phyloP scores from a whole-genome alignment of 306 rosid species.

The Vicia villosa region DNA sequence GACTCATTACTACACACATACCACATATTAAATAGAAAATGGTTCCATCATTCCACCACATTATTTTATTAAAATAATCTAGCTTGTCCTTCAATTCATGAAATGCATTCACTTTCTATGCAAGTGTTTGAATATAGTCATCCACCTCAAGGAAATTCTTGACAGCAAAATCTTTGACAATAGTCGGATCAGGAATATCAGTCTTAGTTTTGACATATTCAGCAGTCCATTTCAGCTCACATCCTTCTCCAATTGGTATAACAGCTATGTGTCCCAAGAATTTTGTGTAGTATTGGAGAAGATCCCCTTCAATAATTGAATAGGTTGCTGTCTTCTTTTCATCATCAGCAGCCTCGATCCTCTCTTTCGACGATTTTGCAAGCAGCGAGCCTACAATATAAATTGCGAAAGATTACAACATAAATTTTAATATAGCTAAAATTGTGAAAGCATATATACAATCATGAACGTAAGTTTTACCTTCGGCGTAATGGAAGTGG shows the following conservation, averaged over 20 bases:
- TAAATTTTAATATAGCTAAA: too few relatives aligned
- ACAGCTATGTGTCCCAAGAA: slow-evolving; percentile 60
- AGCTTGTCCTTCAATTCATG: background rate
- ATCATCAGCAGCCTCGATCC: slow-evolving; percentile 58
- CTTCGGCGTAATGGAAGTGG: slow-evolving; percentile 59
- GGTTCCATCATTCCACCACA: background rate
- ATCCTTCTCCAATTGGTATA: slow-evolving; percentile 56
- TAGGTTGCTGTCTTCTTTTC: slow-evolving; percentile 54
- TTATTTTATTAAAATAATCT: slow-evolving; percentile 16
- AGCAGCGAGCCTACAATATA: slow-evolving; percentile 56
- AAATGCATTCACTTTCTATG: slow-evolving; percentile 28
- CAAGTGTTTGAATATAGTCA: slow-evolving; percentile 43
- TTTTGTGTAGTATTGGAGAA: slow-evolving; percentile 64
- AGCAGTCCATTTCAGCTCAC: slow-evolving; percentile 65
- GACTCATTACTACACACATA: background rate
- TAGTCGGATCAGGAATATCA: slow-evolving; percentile 64
- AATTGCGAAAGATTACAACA: background rate
- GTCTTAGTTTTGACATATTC: slow-evolving; percentile 59
- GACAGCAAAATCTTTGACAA: slow-evolving; percentile 68
- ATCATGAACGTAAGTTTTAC: slow-evolving; percentile 29
- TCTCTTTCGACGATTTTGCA: slow-evolving; percentile 64
- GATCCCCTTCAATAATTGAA: slow-evolving; percentile 71
- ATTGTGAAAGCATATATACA: too few relatives aligned
- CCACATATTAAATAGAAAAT: background rate
- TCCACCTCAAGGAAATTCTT: slow-evolving; percentile 80